Percentiles rank a stretch among this genome's conserved stretches.
phyloP scores from a whole-genome alignment of 306 rosid genomes.

The Begonia fuchsioides region DNA sequence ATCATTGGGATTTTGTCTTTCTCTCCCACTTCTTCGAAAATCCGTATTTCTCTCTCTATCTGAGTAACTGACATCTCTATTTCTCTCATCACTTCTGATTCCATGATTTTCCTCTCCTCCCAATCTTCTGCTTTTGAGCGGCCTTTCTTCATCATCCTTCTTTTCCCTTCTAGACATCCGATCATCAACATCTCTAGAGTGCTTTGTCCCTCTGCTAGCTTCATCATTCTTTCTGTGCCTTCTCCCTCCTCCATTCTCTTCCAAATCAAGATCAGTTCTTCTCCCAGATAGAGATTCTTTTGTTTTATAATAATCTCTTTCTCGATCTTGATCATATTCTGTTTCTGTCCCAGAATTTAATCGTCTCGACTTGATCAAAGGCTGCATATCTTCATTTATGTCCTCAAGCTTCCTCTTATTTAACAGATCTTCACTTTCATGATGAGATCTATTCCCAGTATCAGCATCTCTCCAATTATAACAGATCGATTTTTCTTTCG shows the following conservation, averaged over 20 bases:
- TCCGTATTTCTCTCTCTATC: slow-evolving; percentile 18
- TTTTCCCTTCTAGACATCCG: slow-evolving; percentile 10
- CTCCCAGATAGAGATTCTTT: slow-evolving; percentile 13
- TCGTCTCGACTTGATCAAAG: slow-evolving; percentile 5
- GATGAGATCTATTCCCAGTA: not conserved
- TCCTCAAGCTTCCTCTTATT: slow-evolving; percentile 22
- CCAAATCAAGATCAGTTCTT: slow-evolving; percentile 12
- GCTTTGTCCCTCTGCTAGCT: slow-evolving; percentile 14
- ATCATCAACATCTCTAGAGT: slow-evolving; percentile 22
- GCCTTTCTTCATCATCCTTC: slow-evolving; percentile 14
- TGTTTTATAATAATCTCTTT: slow-evolving; percentile 20
- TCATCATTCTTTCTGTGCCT: slow-evolving; percentile 5
- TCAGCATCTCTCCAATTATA: slow-evolving; percentile 8
- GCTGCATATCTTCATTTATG: slow-evolving; percentile 18
- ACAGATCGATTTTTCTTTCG: slow-evolving; percentile 14
- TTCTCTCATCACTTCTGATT: slow-evolving; percentile 18
- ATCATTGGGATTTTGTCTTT: slow-evolving; percentile 16
- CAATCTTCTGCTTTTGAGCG: slow-evolving; percentile 11
- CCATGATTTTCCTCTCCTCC: slow-evolving; percentile 16
- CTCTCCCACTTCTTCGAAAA: not conserved
- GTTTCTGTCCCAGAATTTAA: slow-evolving; percentile 8
- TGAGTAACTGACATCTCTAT: slow-evolving; percentile 16
- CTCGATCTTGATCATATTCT: slow-evolving; percentile 17
- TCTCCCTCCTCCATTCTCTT: slow-evolving; percentile 5
- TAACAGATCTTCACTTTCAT: slow-evolving; percentile 13